Evolutionary conservation across 1,139 yeast genomes (phyloP).

Genomic region (Petasospora fabianii): DNA sequence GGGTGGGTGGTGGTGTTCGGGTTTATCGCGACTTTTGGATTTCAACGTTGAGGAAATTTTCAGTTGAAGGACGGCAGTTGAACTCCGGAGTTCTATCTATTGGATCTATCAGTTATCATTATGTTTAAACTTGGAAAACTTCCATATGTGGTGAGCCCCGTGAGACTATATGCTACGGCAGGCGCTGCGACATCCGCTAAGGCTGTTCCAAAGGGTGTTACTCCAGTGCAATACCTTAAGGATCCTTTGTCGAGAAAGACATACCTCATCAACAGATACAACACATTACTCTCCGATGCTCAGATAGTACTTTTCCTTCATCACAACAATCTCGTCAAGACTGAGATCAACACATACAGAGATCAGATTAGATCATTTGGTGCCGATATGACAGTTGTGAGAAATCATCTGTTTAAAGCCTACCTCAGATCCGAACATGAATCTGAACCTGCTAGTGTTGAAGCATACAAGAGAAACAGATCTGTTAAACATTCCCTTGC

Average conservation of each 20-base stretch:
- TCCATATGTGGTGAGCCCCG: not conserved
- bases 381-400: conserved; percentile 61
- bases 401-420: conserved; percentile 67
- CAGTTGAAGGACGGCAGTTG: not conserved
- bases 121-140: conserved; percentile 13
- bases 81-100: too few species aligned
- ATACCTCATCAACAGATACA: conserved; percentile 74
- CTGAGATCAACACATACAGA: conserved; percentile 64
- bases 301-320: conserved; percentile 74
- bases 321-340: conserved; percentile 72
- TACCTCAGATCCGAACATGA: conserved; percentile 69
- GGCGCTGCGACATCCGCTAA: conserved; percentile 1
- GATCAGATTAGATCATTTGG: conserved; percentile 60
- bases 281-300: conserved; percentile 61
- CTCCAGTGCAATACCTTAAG: conserved; percentile 26
- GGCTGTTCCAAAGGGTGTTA: conserved; percentile 2
- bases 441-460: conserved; percentile 70
- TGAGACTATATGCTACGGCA: conserved; percentile 18
- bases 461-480: conserved; percentile 44
- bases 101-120: not conserved
- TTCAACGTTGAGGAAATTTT: conserved; percentile 1
- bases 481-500: conserved; percentile 58
- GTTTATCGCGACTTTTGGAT: not conserved
- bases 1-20: conserved; percentile 3
- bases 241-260: conserved; percentile 63